Evolutionary conservation across 371 early-diverging fungal species (phyloP).

Genomic region (Synchytrium microbalum): DNA sequence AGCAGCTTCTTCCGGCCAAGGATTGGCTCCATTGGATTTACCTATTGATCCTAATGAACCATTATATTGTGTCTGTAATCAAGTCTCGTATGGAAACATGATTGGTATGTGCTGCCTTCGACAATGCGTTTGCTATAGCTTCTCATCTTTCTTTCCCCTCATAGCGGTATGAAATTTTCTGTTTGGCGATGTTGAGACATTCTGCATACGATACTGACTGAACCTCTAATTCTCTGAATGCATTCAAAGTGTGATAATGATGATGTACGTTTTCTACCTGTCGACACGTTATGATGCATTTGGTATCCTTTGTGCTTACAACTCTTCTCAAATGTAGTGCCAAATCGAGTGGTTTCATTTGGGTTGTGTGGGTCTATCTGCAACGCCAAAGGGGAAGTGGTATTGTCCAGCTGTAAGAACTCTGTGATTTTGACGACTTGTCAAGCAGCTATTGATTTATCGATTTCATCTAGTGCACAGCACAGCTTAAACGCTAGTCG

Average conservation of each 20-base stretch:
- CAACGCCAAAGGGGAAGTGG: constrained; percentile 87
- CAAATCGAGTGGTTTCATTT: constrained; percentile 95
- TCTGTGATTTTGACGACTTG: too few species aligned
- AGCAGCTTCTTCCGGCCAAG: too few species aligned
- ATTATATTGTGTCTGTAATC: constrained; percentile 87
- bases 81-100: constrained; percentile 96
- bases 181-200: not conserved
- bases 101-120: constrained; percentile 45
- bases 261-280: constrained; percentile 49
- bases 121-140: not conserved
- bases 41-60: constrained; percentile 89
- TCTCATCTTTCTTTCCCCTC: not conserved
- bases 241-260: constrained; percentile 66
- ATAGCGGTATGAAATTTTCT: constrained; percentile 12
- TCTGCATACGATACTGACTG: not conserved
- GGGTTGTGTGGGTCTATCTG: constrained; percentile 80
- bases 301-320: not conserved
- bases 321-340: constrained; percentile 45
- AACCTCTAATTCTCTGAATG: not conserved
- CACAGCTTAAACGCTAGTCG: too few species aligned
- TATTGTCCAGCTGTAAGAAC: constrained; percentile 82
- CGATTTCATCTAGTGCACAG: too few species aligned
- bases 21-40: too few species aligned
- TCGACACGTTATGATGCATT: not conserved
- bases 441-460: too few species aligned